phyloP scores from a whole-genome alignment of 2,329 filamentous ascomycete genomes.

The Daldinia sp. region DNA sequence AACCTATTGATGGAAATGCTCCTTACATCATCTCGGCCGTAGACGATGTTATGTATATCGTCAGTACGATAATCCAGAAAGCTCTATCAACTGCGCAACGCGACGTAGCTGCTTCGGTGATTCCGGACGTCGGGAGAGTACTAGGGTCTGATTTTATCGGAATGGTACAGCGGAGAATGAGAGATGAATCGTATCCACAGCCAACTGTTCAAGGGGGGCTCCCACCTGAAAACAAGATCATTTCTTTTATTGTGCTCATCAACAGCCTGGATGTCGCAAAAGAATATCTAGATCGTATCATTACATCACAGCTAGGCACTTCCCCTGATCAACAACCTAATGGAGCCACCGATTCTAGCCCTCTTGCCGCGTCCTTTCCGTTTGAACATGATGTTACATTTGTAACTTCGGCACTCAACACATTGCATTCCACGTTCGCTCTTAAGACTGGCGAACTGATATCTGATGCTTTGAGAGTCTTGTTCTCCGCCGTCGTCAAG shows the following conservation, averaged over 20 bases:
- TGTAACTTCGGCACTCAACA: conserved; percentile 75
- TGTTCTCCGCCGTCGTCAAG: conserved; percentile 90
- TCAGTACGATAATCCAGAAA: conserved; percentile 89
- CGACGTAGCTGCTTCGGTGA: conserved; percentile 79
- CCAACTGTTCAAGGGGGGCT: conserved; percentile 80
- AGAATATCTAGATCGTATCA: conserved; percentile 90
- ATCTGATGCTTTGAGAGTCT: conserved; percentile 83
- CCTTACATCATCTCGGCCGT: conserved; percentile 96
- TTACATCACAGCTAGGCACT: conserved; percentile 72
- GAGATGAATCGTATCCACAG: conserved; percentile 92
- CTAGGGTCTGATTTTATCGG: conserved; percentile 91
- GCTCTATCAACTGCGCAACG: conserved; percentile 88
- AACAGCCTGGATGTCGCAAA: conserved; percentile 95
- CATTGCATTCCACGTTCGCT: conserved; percentile 78
- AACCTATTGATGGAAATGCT: conserved; percentile 78
- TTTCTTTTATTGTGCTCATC: conserved; percentile 90
- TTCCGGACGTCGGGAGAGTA: conserved; percentile 83
- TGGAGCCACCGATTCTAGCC: conserved; percentile 54
- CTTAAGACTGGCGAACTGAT: conserved; percentile 85
- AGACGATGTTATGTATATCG: conserved; percentile 99
- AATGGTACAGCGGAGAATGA: conserved; percentile 98
- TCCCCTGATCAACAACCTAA: conserved; percentile 55
- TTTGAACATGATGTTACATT: conserved; percentile 80
- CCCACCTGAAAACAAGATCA: conserved; percentile 88
- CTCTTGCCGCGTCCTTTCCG: conserved; percentile 77